Conservation (phyloP, 1,284 basidiomycete species). For the Trichosporon sp. region DNA sequence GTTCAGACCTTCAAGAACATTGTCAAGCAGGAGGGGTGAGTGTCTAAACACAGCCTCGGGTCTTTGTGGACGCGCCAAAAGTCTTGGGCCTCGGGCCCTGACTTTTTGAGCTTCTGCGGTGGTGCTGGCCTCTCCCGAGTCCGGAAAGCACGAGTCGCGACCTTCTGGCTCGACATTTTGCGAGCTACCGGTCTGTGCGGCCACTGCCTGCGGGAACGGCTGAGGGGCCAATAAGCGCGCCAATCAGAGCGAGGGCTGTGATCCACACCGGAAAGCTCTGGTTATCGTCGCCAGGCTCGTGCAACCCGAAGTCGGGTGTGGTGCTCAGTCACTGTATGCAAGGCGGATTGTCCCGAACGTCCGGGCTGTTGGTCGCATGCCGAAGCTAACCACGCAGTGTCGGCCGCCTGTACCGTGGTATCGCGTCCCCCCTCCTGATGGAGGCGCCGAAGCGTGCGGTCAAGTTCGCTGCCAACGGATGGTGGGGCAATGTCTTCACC, state of each 20-base stretch:
- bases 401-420: slow-evolving; percentile 83
- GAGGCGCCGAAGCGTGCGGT: slow-evolving; percentile 98
- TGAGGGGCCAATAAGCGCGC: background rate
- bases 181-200: background rate
- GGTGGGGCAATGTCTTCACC: slow-evolving; percentile 71
- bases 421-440: slow-evolving; percentile 86
- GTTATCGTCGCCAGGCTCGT: background rate
- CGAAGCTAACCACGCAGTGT: slow-evolving; percentile 53
- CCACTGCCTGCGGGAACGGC: background rate
- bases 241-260: background rate
- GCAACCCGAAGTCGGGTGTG: background rate
- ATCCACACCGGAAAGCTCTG: background rate
- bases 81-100: slow-evolving; percentile 18
- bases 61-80: slow-evolving; percentile 36
- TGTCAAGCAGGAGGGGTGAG: slow-evolving; percentile 63
- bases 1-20: slow-evolving; percentile 65
- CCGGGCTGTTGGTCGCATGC: background rate
- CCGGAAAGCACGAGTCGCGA: background rate
- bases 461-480: slow-evolving; percentile 63
- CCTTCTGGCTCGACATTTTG: background rate
- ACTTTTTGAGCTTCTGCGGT: background rate
- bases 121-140: background rate
- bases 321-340: background rate
- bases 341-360: slow-evolving; percentile 14
- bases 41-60: slow-evolving; percentile 26